phyloP scores from a whole-genome alignment of 2,329 filamentous ascomycete genomes.

The Neobulgaria alba region DNA sequence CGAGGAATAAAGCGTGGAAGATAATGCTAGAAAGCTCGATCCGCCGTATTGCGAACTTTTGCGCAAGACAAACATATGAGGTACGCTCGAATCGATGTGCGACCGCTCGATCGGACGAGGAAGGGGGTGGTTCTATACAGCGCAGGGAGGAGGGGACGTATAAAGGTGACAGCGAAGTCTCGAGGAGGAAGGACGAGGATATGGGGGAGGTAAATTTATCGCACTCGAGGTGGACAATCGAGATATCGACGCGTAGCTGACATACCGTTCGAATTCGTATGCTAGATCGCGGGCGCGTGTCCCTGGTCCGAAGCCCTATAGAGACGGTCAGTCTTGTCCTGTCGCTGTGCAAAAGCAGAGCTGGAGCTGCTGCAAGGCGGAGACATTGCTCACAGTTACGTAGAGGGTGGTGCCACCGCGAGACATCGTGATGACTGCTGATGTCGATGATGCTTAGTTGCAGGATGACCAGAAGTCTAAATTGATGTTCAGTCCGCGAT shows the following conservation, averaged over 20 bases:
- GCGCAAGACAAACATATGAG: conserved; percentile 22
- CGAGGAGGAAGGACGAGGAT: conserved; percentile 32
- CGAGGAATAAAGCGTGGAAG: conserved; percentile 20
- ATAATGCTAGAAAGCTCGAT: conserved; percentile 19
- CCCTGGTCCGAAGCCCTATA: conserved; percentile 84
- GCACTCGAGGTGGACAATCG: conserved; percentile 33
- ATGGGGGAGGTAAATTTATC: conserved; percentile 25
- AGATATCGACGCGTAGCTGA: conserved; percentile 48
- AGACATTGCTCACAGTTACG: conserved; percentile 52
- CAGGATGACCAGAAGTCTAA: too few relatives aligned
- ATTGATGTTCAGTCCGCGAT: too few relatives aligned
- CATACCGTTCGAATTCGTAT: conserved; percentile 99
- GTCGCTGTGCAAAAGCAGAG: not conserved
- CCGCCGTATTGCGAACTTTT: conserved; percentile 20
- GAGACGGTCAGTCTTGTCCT: conserved; percentile 4
- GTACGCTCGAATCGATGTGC: conserved; percentile 27
- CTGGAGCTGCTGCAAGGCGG: not conserved
- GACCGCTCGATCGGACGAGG: conserved; percentile 33
- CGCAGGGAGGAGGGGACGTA: conserved; percentile 34
- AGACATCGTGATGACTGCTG: conserved; percentile 56
- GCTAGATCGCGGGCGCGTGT: conserved; percentile 97
- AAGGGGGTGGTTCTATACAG: conserved; percentile 30
- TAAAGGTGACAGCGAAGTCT: conserved; percentile 37
- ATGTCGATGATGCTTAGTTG: too few relatives aligned
- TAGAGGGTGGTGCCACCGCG: conserved; percentile 91